Evolutionary conservation across 257 asterid genomes (phyloP).

Genomic region (Ilex asprella): DNA sequence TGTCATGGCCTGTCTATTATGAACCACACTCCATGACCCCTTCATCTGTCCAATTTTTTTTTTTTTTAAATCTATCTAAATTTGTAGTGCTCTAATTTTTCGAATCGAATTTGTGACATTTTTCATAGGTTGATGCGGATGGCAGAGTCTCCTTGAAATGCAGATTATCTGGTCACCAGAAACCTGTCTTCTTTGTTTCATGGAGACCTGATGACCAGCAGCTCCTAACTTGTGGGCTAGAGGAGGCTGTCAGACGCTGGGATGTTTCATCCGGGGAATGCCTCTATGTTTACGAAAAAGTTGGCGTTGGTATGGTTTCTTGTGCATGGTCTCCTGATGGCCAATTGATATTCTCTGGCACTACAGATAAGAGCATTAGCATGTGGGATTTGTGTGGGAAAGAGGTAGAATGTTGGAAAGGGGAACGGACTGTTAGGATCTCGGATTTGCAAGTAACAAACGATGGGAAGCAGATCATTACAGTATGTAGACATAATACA

Average conservation of each 20-base stretch:
- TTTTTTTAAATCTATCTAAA: not conserved
- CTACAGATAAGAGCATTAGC: conserved; percentile 67
- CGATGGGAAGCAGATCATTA: conserved; percentile 62
- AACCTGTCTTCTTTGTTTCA: conserved; percentile 65
- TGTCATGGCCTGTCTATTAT: too few species aligned
- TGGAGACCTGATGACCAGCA: conserved; percentile 83
- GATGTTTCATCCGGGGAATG: conserved; percentile 71
- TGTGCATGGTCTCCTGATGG: conserved; percentile 89
- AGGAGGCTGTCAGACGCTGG: conserved; percentile 81
- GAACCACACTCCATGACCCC: too few species aligned
- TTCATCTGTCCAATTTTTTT: too few species aligned
- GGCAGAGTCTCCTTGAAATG: conserved; percentile 45
- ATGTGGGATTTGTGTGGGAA: conserved; percentile 88
- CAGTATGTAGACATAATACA: conserved; percentile 55
- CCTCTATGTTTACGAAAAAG: conserved; percentile 57
- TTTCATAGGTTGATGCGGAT: conserved; percentile 42
- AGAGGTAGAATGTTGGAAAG: conserved; percentile 82
- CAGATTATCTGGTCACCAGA: conserved; percentile 57
- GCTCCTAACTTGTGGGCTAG: conserved; percentile 83
- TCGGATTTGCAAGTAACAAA: conserved; percentile 64
- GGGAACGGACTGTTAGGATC: conserved; percentile 54
- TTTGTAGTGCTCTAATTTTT: not conserved
- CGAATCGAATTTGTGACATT: conserved; percentile 10
- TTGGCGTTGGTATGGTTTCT: conserved; percentile 68
- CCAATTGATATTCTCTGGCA: conserved; percentile 57